These are phyloP conservation scores for Ambrosia hybrid DNA, from an alignment of 140 eudicot species.

Conservation along the genomic window DNA sequence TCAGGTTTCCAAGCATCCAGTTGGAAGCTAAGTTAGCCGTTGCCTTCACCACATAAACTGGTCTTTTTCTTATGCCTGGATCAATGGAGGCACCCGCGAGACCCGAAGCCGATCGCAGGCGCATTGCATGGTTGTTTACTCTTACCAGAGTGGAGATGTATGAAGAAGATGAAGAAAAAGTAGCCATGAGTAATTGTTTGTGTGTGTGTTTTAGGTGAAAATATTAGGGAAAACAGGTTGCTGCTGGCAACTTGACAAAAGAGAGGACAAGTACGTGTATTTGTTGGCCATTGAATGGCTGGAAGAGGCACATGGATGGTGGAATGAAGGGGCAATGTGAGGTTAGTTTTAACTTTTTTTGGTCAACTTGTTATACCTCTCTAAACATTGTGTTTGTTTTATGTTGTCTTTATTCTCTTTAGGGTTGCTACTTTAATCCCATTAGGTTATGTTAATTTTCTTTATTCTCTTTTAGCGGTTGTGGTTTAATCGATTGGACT, in stretches of 20 bases:
- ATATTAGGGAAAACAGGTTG: too few relatives aligned
- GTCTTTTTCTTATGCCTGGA: conserved; percentile 20
- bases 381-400: not conserved
- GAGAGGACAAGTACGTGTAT: not conserved
- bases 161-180: conserved; percentile 5
- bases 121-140: conserved; percentile 29
- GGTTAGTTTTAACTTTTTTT: conserved; percentile 6
- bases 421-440: not conserved
- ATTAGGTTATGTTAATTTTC: too few relatives aligned
- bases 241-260: too few relatives aligned
- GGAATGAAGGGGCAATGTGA: conserved; percentile 2
- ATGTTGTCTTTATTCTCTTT: conserved; percentile 1
- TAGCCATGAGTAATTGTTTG: conserved; percentile 19
- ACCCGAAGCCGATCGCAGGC: not conserved
- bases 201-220: not conserved
- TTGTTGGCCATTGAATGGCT: conserved; percentile 17
- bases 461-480: too few relatives aligned
- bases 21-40: conserved; percentile 43
- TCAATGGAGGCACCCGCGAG: not conserved
- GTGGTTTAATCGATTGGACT: too few relatives aligned
- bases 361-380: conserved; percentile 5
- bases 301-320: conserved; percentile 12
- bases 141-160: conserved; percentile 24
- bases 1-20: conserved; percentile 79
- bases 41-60: conserved; percentile 4